Conservation (phyloP, 2,329 filamentous ascomycete genomes). For the Trichoderma asperellum region DNA sequence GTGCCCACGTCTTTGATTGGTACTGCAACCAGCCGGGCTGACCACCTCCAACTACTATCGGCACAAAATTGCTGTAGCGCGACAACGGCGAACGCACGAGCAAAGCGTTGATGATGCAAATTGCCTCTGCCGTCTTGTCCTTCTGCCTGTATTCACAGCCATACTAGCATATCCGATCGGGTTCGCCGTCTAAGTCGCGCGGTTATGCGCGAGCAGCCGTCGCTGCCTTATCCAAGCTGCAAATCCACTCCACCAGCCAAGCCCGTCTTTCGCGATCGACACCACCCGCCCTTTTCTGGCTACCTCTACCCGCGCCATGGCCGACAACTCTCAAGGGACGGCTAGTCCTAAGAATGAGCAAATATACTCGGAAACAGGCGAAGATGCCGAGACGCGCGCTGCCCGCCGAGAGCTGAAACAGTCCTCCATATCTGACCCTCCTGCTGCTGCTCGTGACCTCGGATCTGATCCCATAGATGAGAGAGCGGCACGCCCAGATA, state of each 20-base stretch:
- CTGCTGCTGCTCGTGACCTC: slow-evolving; percentile 15
- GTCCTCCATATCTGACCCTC: slow-evolving; percentile 61
- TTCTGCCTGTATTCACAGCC: neutral
- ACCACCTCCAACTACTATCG: slow-evolving; percentile 15
- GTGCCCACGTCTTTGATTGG: slow-evolving; percentile 15
- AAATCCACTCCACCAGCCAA: neutral
- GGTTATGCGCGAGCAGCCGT: slow-evolving; percentile 25
- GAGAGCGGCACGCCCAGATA: slow-evolving; percentile 38
- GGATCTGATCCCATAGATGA: slow-evolving; percentile 31
- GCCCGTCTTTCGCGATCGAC: slow-evolving; percentile 30
- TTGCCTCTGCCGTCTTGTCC: neutral
- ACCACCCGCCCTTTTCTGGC: slow-evolving; percentile 28
- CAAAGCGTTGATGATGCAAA: neutral
- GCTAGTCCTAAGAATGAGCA: slow-evolving; percentile 45
- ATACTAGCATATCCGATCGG: neutral
- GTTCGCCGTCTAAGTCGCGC: slow-evolving; percentile 13
- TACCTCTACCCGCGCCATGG: slow-evolving; percentile 42
- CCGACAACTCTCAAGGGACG: slow-evolving; percentile 49
- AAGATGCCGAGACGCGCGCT: slow-evolving; percentile 67
- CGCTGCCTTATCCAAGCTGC: slow-evolving; percentile 13
- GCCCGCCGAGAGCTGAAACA: slow-evolving; percentile 67
- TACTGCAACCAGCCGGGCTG: slow-evolving; percentile 5
- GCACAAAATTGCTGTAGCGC: slow-evolving; percentile 21
- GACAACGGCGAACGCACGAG: slow-evolving; percentile 12
- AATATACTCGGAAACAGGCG: slow-evolving; percentile 46